Conservation (phyloP, 768 basidiomycete species). For the Boletus rufocinnamomeus region DNA sequence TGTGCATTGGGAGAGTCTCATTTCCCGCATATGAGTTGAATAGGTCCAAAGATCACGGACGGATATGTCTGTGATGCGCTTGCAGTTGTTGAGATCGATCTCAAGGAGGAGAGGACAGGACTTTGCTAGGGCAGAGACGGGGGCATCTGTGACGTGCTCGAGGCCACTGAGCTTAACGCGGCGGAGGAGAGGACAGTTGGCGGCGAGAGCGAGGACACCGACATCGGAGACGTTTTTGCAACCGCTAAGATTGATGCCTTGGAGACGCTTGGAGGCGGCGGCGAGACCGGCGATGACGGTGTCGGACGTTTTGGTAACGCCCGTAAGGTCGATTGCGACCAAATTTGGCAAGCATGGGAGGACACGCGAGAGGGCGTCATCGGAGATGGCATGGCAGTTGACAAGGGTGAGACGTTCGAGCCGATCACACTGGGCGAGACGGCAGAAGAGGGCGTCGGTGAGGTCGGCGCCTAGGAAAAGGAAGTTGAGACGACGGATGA, state of each 20-base stretch:
- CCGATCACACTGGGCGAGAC: slow-evolving; percentile 72
- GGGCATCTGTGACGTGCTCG: slow-evolving; percentile 69
- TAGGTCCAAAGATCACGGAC: slow-evolving; percentile 84
- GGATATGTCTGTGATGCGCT: slow-evolving; percentile 70
- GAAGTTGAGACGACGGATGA: slow-evolving; percentile 92
- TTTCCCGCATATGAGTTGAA: slow-evolving; percentile 84
- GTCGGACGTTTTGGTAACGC: slow-evolving; percentile 70
- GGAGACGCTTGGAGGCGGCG: slow-evolving; percentile 66
- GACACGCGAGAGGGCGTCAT: slow-evolving; percentile 60
- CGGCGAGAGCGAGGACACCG: slow-evolving; percentile 76
- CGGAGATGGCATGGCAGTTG: slow-evolving; percentile 69
- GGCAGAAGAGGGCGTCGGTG: slow-evolving; percentile 69
- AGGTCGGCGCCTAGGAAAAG: slow-evolving; percentile 67
- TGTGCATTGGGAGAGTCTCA: slow-evolving; percentile 79
- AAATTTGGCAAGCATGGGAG: slow-evolving; percentile 74
- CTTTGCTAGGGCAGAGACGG: slow-evolving; percentile 75
- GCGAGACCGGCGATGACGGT: slow-evolving; percentile 72
- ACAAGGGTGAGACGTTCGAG: slow-evolving; percentile 89
- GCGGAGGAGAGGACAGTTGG: slow-evolving; percentile 72
- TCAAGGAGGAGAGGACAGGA: slow-evolving; percentile 88
- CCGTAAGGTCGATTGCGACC: slow-evolving; percentile 83
- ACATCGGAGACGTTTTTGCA: slow-evolving; percentile 80
- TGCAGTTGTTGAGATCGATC: slow-evolving; percentile 88
- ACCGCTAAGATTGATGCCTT: slow-evolving; percentile 88
- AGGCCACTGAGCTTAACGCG: slow-evolving; percentile 88